These are phyloP conservation scores for Loxodes magnus DNA, from an alignment of 73 alveolate species.

Conservation along the genomic window DNA sequence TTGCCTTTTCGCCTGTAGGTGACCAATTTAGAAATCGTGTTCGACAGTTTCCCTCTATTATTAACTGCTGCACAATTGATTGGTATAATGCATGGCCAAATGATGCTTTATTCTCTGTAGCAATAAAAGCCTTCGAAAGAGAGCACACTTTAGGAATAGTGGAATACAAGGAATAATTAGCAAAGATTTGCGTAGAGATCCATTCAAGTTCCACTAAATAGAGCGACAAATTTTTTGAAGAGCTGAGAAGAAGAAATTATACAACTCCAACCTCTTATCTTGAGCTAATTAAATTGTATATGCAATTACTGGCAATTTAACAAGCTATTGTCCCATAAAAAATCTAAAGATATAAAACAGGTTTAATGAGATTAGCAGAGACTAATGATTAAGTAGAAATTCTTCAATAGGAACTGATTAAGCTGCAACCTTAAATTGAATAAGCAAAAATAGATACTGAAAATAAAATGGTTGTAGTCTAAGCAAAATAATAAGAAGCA, in stretches of 20 bases:
- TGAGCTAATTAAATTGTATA: conserved; percentile 44
- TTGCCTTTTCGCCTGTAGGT: conserved; percentile 59
- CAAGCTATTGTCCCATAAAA: background rate
- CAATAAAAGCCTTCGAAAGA: conserved; percentile 30
- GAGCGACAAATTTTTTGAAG: conserved; percentile 40
- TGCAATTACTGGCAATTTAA: conserved; percentile 6
- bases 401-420: conserved; percentile 64
- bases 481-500: conserved; percentile 68
- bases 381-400: conserved; percentile 77
- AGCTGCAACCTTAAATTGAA: conserved; percentile 79
- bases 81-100: conserved; percentile 72
- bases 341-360: conserved; percentile 26
- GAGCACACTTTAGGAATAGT: background rate
- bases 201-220: conserved; percentile 35
- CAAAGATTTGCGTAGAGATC: conserved; percentile 24
- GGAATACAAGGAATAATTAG: background rate
- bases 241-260: conserved; percentile 69
- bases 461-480: conserved; percentile 35
- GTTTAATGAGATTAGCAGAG: conserved; percentile 50
- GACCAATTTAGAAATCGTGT: conserved; percentile 46
- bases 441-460: conserved; percentile 56
- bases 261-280: conserved; percentile 87
- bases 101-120: conserved; percentile 44
- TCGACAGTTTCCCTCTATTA: conserved; percentile 72
- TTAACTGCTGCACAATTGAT: conserved; percentile 79